phyloP scores from a whole-genome alignment of 139 green algal genomes.

The Micractinium sp. region DNA sequence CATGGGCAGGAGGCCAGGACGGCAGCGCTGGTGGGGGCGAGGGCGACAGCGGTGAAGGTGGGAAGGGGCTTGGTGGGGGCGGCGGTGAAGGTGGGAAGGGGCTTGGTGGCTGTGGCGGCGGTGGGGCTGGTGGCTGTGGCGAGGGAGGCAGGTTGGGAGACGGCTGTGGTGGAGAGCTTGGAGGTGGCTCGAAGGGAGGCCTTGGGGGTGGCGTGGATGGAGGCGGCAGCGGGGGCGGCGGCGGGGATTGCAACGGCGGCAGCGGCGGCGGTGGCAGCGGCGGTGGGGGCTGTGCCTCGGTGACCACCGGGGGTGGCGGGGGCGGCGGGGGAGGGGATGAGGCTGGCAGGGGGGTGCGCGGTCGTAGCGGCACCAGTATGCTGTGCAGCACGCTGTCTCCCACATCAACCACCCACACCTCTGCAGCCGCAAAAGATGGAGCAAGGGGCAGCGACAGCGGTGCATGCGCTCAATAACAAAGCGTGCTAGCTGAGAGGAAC shows the following conservation, averaged over 20 bases:
- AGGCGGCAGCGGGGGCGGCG: not conserved
- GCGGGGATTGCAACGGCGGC: not conserved
- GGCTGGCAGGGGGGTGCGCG: not conserved
- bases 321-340: not conserved
- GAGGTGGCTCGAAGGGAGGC: not conserved
- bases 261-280: not conserved
- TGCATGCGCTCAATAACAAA: too few species aligned
- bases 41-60: too few species aligned
- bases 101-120: not conserved
- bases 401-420: constrained; percentile 24
- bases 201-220: not conserved
- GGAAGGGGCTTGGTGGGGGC: too few species aligned
- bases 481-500: too few species aligned
- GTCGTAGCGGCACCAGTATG: not conserved
- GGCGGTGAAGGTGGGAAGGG: too few species aligned
- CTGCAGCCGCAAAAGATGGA: not conserved
- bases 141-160: not conserved
- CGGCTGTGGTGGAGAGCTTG: not conserved
- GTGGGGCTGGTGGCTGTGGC: not conserved
- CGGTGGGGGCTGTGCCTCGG: too few species aligned
- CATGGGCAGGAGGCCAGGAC: too few species aligned
- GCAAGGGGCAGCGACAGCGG: too few species aligned
- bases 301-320: not conserved
- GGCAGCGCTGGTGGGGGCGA: too few species aligned
- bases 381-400: not conserved